Conservation (phyloP, 805 yeast species). For the Kuraishia hungarica region DNA sequence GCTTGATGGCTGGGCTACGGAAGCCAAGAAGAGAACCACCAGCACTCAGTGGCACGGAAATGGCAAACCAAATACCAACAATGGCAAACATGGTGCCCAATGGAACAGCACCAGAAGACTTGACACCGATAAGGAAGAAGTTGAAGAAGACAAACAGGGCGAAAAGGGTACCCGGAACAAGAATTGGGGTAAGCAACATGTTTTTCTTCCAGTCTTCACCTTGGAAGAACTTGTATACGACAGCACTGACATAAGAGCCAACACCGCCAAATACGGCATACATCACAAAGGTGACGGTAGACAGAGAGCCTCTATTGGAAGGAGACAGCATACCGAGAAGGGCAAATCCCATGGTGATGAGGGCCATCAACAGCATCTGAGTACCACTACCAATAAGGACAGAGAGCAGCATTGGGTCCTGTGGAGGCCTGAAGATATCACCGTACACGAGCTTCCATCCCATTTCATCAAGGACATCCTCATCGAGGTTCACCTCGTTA, state of each 20-base stretch:
- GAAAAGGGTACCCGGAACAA: slow-evolving; percentile 80
- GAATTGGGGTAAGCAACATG: slow-evolving; percentile 69
- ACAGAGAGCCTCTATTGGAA: slow-evolving; percentile 86
- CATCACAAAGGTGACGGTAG: slow-evolving; percentile 81
- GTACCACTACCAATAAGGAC: slow-evolving; percentile 82
- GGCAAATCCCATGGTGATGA: slow-evolving; percentile 72
- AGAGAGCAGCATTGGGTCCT: slow-evolving; percentile 46
- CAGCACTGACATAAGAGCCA: slow-evolving; percentile 84
- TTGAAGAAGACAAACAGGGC: slow-evolving; percentile 59
- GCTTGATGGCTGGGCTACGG: slow-evolving; percentile 32
- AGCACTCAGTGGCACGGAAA: slow-evolving; percentile 78
- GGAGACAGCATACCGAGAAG: slow-evolving; percentile 87
- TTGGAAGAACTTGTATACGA: slow-evolving; percentile 79
- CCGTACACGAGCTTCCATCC: slow-evolving; percentile 98
- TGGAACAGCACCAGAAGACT: slow-evolving; percentile 94
- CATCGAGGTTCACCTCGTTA: slow-evolving; percentile 82
- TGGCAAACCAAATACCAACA: slow-evolving; percentile 72
- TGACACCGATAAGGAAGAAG: slow-evolving; percentile 67
- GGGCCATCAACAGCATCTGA: slow-evolving; percentile 72
- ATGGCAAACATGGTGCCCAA: slow-evolving; percentile 81
- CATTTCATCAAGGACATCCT: slow-evolving; percentile 82
- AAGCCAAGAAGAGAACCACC: slow-evolving; percentile 77
- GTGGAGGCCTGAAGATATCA: slow-evolving; percentile 6
- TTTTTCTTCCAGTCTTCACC: slow-evolving; percentile 90
- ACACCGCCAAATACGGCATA: slow-evolving; percentile 74